Conservation (phyloP, 2,329 filamentous ascomycete genomes). For the Colletotrichum agaves region DNA sequence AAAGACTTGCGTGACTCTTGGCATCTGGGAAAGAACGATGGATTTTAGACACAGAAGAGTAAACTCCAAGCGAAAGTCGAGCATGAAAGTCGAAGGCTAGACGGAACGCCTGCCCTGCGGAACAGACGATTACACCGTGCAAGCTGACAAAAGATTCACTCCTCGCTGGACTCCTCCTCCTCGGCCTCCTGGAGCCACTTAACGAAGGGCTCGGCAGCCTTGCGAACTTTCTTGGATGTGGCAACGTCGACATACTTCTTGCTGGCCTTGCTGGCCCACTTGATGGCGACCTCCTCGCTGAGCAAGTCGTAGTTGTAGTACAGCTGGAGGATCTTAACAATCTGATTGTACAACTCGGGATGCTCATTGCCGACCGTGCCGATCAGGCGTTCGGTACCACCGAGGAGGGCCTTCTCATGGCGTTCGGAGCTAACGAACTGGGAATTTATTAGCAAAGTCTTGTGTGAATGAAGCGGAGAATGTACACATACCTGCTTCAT, state of each 20-base stretch:
- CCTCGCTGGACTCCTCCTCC: constrained; percentile 73
- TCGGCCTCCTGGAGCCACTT: constrained; percentile 92
- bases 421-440: constrained; percentile 88
- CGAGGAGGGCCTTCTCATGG: constrained; percentile 94
- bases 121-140: too few relatives aligned
- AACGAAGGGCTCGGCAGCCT: constrained; percentile 92
- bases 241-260: constrained; percentile 81
- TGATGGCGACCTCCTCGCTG: constrained; percentile 86
- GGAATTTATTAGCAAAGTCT: constrained; percentile 43
- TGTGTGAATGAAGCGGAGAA: background rate
- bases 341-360: constrained; percentile 77
- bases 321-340: constrained; percentile 88
- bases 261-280: constrained; percentile 94
- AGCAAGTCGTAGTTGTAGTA: constrained; percentile 93
- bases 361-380: constrained; percentile 77
- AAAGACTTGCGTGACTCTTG: background rate
- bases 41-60: background rate
- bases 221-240: constrained; percentile 50
- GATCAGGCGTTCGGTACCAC: constrained; percentile 93
- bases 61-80: background rate
- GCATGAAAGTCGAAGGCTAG: background rate
- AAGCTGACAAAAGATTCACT: constrained; percentile 42
- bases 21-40: background rate
- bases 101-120: too few relatives aligned
- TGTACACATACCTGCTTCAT: constrained; percentile 78